These are phyloP conservation scores for Debaryomyces robertsiae DNA, from an alignment of 1,139 yeast genomes.

Conservation along the genomic window DNA sequence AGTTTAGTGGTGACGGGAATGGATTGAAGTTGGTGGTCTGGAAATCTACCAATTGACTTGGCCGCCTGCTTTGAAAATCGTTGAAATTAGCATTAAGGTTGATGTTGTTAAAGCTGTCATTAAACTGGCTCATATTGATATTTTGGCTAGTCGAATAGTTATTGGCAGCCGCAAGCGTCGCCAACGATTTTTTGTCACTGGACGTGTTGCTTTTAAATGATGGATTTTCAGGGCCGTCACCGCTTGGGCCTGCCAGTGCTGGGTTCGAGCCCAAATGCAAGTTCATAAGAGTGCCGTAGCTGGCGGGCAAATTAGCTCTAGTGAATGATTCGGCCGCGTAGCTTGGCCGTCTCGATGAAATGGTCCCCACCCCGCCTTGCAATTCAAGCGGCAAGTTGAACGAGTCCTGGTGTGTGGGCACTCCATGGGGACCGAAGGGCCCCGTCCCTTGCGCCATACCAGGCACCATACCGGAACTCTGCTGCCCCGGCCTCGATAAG, in stretches of 20 bases:
- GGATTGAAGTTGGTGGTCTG: conserved; percentile 7
- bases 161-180: conserved; percentile 29
- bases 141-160: conserved; percentile 19
- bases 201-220: conserved; percentile 22
- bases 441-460: neutral
- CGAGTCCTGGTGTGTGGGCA: conserved; percentile 17
- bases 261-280: conserved; percentile 7
- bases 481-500: too few relatives aligned
- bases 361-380: conserved; percentile 65
- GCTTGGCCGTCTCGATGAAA: conserved; percentile 64
- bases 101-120: conserved; percentile 39
- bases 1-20: conserved; percentile 3
- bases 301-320: conserved; percentile 24
- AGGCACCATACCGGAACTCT: too few relatives aligned
- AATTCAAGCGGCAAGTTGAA: conserved; percentile 60
- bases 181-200: conserved; percentile 29
- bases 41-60: conserved; percentile 45
- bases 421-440: conserved; percentile 1
- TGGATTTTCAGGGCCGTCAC: conserved; percentile 24
- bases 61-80: conserved; percentile 49
- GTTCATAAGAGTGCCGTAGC: conserved; percentile 6
- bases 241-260: conserved; percentile 3
- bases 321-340: conserved; percentile 65
- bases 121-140: conserved; percentile 30
- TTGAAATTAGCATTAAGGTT: conserved; percentile 39